These are phyloP conservation scores for Triticum dicoccoides DNA, from an alignment of 176 grass and related monocot genomes.

Conservation along the genomic window DNA sequence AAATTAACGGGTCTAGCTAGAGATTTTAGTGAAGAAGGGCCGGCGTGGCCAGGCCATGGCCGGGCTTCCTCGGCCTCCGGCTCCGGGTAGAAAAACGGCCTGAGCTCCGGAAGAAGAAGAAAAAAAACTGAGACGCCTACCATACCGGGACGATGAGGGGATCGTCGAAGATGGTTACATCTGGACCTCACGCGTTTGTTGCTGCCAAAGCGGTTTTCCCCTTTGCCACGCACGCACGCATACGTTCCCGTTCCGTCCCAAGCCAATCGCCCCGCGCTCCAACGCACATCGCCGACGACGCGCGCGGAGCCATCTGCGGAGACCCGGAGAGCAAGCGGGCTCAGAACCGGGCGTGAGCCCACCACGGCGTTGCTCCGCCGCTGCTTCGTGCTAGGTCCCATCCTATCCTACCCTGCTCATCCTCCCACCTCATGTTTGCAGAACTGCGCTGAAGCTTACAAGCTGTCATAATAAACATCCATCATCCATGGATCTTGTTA, in stretches of 20 bases:
- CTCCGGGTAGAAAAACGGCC: neutral
- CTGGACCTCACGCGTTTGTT: neutral
- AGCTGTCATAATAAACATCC: neutral
- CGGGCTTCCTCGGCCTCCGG: too few relatives aligned
- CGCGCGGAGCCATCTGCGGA: slow-evolving; percentile 16
- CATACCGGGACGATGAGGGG: neutral
- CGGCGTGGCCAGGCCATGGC: neutral
- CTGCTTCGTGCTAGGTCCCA: neutral
- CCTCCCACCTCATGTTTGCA: neutral
- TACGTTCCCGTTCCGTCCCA: neutral
- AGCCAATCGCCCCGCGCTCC: neutral
- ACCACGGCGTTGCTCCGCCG: neutral
- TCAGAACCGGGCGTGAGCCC: neutral
- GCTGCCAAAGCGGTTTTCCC: neutral
- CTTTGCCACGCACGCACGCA: neutral
- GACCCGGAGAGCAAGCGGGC: slow-evolving; percentile 27
- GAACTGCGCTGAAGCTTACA: neutral
- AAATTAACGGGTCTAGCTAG: neutral
- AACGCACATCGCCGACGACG: neutral
- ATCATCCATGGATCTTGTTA: neutral
- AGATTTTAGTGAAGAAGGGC: neutral
- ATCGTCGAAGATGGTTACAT: neutral
- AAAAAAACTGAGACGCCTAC: neutral
- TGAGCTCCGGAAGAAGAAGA: too few relatives aligned
- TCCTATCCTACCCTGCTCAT: neutral